Evolutionary conservation across 306 rosid species (phyloP).

Genomic region (Rosa chinensis): DNA sequence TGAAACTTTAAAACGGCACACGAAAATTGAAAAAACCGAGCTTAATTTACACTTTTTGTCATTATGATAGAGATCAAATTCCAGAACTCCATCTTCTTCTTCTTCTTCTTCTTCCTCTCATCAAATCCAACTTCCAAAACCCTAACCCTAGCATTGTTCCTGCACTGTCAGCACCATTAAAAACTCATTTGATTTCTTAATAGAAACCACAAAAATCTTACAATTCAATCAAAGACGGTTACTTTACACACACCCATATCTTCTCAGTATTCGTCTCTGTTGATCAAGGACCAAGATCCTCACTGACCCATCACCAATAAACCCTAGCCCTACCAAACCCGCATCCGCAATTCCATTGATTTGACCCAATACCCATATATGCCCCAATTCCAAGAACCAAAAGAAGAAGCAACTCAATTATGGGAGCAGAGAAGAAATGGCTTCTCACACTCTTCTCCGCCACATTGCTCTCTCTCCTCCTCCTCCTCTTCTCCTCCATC

Average conservation of each 20-base stretch:
- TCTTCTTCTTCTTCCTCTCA: conserved; percentile 18
- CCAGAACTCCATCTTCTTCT: conserved; percentile 6
- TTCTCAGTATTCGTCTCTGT: conserved; percentile 16
- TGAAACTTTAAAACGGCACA: not conserved
- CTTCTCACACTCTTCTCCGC: conserved; percentile 74
- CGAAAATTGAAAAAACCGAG: not conserved
- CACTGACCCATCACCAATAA: conserved; percentile 35
- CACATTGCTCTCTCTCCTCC: conserved; percentile 52
- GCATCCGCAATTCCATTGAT: conserved; percentile 26
- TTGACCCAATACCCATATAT: conserved; percentile 32
- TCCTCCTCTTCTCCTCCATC: conserved; percentile 63
- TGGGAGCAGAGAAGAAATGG: conserved; percentile 96
- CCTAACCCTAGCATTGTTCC: conserved; percentile 32
- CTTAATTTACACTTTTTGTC: not conserved
- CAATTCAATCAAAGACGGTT: not conserved
- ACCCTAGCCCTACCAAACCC: conserved; percentile 25
- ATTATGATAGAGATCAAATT: not conserved
- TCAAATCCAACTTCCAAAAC: conserved; percentile 41
- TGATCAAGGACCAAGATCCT: conserved; percentile 46
- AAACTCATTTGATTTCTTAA: too few species aligned
- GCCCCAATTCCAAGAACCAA: conserved; percentile 25
- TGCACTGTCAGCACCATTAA: not conserved
- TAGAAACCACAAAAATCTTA: too few species aligned
- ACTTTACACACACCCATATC: not conserved
- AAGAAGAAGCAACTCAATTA: conserved; percentile 15